phyloP scores from a whole-genome alignment of 306 rosid genomes.

The Sechiopsis laciniata region DNA sequence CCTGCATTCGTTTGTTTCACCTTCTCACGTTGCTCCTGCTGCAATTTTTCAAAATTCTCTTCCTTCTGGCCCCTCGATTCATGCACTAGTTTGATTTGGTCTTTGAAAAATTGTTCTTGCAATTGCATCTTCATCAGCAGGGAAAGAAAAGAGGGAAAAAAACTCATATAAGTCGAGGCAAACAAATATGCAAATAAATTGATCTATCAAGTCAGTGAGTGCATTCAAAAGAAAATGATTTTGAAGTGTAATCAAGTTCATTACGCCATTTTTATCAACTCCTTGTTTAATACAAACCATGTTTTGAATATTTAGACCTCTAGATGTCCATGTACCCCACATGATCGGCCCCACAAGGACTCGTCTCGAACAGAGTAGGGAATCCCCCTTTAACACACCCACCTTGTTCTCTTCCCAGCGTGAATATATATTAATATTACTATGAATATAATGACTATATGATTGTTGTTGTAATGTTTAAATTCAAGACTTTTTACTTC shows the following conservation, averaged over 20 bases:
- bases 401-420: no score
- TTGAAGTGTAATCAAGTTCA: background rate
- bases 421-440: no score
- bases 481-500: no score
- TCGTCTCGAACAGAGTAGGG: background rate
- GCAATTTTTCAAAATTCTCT: conserved; percentile 66
- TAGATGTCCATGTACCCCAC: background rate
- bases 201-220: background rate
- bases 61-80: conserved; percentile 49
- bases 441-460: background rate
- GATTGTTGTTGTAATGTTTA: background rate
- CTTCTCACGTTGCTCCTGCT: conserved; percentile 72
- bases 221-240: conserved; percentile 1
- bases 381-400: no score
- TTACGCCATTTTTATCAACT: background rate
- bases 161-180: conserved; percentile 16
- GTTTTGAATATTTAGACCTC: conserved; percentile 10
- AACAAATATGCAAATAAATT: background rate
- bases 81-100: conserved; percentile 46
- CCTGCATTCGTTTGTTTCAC: conserved; percentile 41
- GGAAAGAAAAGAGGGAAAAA: background rate
- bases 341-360: background rate
- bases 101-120: conserved; percentile 65
- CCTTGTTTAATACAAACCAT: background rate
- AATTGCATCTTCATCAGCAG: conserved; percentile 42